Conservation (phyloP, 495 filamentous ascomycete genomes). For the Penicillium malachiteum region DNA sequence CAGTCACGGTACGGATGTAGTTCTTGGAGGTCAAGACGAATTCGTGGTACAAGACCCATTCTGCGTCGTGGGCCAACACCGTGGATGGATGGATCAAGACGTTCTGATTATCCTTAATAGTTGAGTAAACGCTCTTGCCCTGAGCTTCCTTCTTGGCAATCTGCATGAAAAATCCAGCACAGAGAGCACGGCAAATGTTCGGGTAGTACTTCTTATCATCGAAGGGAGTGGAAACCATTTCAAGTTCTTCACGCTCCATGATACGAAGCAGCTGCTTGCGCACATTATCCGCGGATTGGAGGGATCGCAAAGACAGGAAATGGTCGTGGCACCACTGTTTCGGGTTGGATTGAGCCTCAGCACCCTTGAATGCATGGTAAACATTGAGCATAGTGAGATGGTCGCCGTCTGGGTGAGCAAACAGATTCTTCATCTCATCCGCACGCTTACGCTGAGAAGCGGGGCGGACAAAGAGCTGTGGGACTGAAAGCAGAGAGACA, state of each 20-base stretch:
- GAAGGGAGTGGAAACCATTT: conserved; percentile 84
- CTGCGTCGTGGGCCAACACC: conserved; percentile 77
- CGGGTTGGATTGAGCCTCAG: conserved; percentile 67
- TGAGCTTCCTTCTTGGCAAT: conserved; percentile 84
- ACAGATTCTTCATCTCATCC: conserved; percentile 95
- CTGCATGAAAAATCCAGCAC: conserved; percentile 99
- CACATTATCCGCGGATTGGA: conserved; percentile 92
- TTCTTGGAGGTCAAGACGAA: conserved; percentile 98
- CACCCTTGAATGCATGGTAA: conserved; percentile 91
- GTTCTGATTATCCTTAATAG: conserved; percentile 89
- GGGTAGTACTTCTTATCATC: conserved; percentile 96
- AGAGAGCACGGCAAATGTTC: conserved; percentile 93
- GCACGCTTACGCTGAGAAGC: conserved; percentile 81
- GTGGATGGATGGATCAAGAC: conserved; percentile 93
- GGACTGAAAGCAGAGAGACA: conserved; percentile 89
- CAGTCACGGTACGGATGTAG: conserved; percentile 66
- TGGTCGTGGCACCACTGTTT: conserved; percentile 97
- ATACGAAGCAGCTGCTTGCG: conserved; percentile 87
- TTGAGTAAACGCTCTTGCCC: conserved; percentile 79
- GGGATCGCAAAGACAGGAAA: conserved; percentile 85
- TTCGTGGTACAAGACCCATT: conserved; percentile 99
- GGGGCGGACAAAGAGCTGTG: conserved; percentile 90
- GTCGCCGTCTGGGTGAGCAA: conserved; percentile 90
- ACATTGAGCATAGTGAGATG: conserved; percentile 96
- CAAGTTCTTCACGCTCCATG: conserved; percentile 88